These are phyloP conservation scores for Trametes polyzona DNA, from an alignment of 1,284 basidiomycete genomes.

Conservation along the genomic window DNA sequence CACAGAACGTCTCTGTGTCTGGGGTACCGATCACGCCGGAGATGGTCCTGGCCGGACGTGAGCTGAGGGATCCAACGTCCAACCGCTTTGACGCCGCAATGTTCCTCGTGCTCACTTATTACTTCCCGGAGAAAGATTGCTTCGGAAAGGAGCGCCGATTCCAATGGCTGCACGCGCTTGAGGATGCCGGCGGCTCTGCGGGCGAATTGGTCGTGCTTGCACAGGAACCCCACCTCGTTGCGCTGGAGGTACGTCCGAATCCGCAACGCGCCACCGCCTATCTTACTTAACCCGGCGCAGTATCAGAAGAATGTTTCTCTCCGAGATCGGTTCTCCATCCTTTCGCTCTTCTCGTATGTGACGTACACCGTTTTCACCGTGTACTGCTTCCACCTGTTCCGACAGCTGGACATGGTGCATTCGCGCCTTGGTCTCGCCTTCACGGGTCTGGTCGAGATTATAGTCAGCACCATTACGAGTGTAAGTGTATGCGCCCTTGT, in stretches of 20 bases:
- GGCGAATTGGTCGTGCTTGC: slow-evolving; percentile 50
- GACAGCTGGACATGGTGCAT: slow-evolving; percentile 84
- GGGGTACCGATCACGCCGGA: slow-evolving; percentile 67
- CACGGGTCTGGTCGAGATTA: slow-evolving; percentile 90
- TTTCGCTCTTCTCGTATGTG: slow-evolving; percentile 75
- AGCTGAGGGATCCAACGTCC: slow-evolving; percentile 53
- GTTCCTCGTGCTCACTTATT: slow-evolving; percentile 77
- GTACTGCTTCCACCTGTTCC: slow-evolving; percentile 81
- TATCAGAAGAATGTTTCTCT: slow-evolving; percentile 48
- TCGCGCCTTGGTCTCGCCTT: slow-evolving; percentile 91
- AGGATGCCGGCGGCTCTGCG: slow-evolving; percentile 47
- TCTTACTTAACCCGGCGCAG: slow-evolving; percentile 37
- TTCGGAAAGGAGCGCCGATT: slow-evolving; percentile 61
- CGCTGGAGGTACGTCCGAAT: slow-evolving; percentile 61
- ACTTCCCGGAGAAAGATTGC: slow-evolving; percentile 76
- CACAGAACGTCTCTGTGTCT: slow-evolving; percentile 55
- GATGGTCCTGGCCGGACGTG: slow-evolving; percentile 78
- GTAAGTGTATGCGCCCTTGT: slow-evolving; percentile 88
- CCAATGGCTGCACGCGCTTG: slow-evolving; percentile 63
- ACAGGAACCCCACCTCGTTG: slow-evolving; percentile 67
- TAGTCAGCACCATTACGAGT: slow-evolving; percentile 91
- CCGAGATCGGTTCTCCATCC: slow-evolving; percentile 50
- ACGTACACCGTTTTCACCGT: slow-evolving; percentile 82
- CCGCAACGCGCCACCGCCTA: background rate
- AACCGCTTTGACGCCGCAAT: slow-evolving; percentile 62